Percentiles rank a stretch among this genome's conserved stretches.
phyloP scores from a whole-genome alignment of 805 yeast species.

The Cyberlindnera mississippiensis region DNA sequence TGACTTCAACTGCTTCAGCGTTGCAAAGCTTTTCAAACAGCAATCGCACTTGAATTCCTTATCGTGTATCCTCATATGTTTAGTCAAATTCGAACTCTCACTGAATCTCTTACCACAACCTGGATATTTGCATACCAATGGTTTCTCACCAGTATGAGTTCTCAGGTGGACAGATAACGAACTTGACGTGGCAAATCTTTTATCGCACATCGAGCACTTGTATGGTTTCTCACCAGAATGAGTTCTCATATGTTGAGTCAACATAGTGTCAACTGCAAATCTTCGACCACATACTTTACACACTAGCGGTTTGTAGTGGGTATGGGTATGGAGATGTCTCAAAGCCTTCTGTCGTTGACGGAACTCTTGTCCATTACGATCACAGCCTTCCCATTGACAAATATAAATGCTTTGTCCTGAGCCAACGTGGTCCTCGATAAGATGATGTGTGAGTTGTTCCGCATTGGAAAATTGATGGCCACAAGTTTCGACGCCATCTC shows the following conservation, averaged over 20 bases:
- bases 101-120: slow-evolving; percentile 83
- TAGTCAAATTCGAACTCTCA: slow-evolving; percentile 83
- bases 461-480: slow-evolving; percentile 44
- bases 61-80: slow-evolving; percentile 79
- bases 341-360: slow-evolving; percentile 80
- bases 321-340: slow-evolving; percentile 86
- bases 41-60: slow-evolving; percentile 46
- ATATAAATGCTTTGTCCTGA: slow-evolving; percentile 64
- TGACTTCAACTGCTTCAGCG: slow-evolving; percentile 36
- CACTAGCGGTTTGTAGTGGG: slow-evolving; percentile 73
- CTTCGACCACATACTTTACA: slow-evolving; percentile 66
- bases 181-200: slow-evolving; percentile 76
- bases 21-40: slow-evolving; percentile 52
- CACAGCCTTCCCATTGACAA: slow-evolving; percentile 81
- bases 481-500: slow-evolving; percentile 37
- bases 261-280: slow-evolving; percentile 74
- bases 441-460: slow-evolving; percentile 66
- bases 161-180: slow-evolving; percentile 80
- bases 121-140: slow-evolving; percentile 72
- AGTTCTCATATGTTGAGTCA: slow-evolving; percentile 75
- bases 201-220: slow-evolving; percentile 67
- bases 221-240: slow-evolving; percentile 93
- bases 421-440: slow-evolving; percentile 65
- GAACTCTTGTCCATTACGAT: slow-evolving; percentile 57
- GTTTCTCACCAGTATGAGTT: slow-evolving; percentile 89